Evolutionary conservation across 352 stramenopile genomes (phyloP).

Genomic region (Phytopythium litorale): DNA sequence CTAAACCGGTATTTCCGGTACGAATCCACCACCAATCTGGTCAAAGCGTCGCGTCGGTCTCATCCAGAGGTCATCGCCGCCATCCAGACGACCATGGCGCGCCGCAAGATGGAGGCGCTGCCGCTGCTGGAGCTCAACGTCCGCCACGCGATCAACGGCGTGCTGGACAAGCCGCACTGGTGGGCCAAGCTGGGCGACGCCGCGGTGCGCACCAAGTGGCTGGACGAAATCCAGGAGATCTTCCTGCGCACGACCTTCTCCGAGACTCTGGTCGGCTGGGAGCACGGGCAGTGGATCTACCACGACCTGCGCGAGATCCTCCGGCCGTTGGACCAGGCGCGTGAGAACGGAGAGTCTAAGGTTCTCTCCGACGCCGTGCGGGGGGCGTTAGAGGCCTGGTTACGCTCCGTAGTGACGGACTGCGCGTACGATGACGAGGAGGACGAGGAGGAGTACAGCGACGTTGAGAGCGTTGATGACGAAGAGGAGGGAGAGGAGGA

Average conservation of each 20-base stretch:
- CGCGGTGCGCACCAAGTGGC: slow-evolving; percentile 25
- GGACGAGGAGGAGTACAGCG: slow-evolving; percentile 14
- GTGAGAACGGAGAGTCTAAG: not conserved
- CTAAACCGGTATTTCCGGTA: not conserved
- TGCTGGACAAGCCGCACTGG: slow-evolving; percentile 41
- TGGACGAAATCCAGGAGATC: slow-evolving; percentile 23
- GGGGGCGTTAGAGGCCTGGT: slow-evolving; percentile 15
- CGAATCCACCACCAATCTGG: too few species aligned
- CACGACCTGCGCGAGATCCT: slow-evolving; percentile 9
- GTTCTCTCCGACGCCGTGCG: not conserved
- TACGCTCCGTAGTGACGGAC: slow-evolving; percentile 17
- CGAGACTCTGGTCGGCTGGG: slow-evolving; percentile 15
- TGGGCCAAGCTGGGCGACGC: slow-evolving; percentile 33
- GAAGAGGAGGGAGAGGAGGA: slow-evolving; percentile 9
- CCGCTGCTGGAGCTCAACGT: slow-evolving; percentile 31
- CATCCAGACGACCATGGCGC: not conserved
- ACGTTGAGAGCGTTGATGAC: slow-evolving; percentile 12
- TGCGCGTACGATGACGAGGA: slow-evolving; percentile 11
- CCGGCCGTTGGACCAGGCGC: not conserved
- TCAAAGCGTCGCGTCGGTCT: not conserved
- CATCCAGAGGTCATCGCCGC: not conserved
- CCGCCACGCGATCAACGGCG: slow-evolving; percentile 23
- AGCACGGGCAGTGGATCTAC: slow-evolving; percentile 7
- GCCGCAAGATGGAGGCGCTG: slow-evolving; percentile 12
- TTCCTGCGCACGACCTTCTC: slow-evolving; percentile 21